phyloP scores from a whole-genome alignment of 352 stramenopile genomes.

The Phytophthora idaei region DNA sequence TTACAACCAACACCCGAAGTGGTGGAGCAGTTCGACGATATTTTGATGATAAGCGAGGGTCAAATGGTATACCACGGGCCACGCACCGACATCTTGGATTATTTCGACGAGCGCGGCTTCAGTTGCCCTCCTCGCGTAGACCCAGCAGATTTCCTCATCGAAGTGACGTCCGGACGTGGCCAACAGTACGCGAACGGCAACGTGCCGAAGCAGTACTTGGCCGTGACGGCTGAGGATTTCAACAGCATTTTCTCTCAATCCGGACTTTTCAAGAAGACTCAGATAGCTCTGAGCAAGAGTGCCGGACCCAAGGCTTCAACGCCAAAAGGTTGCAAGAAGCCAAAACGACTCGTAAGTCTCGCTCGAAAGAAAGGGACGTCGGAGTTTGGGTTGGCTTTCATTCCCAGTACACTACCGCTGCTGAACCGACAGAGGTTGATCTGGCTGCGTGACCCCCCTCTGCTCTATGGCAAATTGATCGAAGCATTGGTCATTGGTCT shows the following conservation, averaged over 20 bases:
- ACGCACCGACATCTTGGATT: slow-evolving; percentile 66
- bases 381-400: slow-evolving; percentile 57
- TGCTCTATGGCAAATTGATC: slow-evolving; percentile 72
- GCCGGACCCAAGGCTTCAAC: slow-evolving; percentile 46
- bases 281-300: slow-evolving; percentile 45
- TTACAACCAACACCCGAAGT: slow-evolving; percentile 86
- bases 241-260: slow-evolving; percentile 65
- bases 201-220: slow-evolving; percentile 34
- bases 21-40: slow-evolving; percentile 95
- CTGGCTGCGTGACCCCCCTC: slow-evolving; percentile 60
- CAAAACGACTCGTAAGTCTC: slow-evolving; percentile 51
- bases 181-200: slow-evolving; percentile 51
- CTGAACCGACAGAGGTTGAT: slow-evolving; percentile 68
- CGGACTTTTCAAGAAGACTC: slow-evolving; percentile 57
- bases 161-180: slow-evolving; percentile 67
- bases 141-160: slow-evolving; percentile 72
- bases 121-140: slow-evolving; percentile 69
- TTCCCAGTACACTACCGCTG: slow-evolving; percentile 49
- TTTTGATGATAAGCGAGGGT: slow-evolving; percentile 94
- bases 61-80: slow-evolving; percentile 94
- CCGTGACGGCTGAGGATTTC: slow-evolving; percentile 52
- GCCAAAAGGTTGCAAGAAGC: slow-evolving; percentile 57
- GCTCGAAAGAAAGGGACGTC: slow-evolving; percentile 57
- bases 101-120: slow-evolving; percentile 88
- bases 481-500: slow-evolving; percentile 79